phyloP scores from a whole-genome alignment of 2,329 filamentous ascomycete genomes.

The Daldinia sp. region DNA sequence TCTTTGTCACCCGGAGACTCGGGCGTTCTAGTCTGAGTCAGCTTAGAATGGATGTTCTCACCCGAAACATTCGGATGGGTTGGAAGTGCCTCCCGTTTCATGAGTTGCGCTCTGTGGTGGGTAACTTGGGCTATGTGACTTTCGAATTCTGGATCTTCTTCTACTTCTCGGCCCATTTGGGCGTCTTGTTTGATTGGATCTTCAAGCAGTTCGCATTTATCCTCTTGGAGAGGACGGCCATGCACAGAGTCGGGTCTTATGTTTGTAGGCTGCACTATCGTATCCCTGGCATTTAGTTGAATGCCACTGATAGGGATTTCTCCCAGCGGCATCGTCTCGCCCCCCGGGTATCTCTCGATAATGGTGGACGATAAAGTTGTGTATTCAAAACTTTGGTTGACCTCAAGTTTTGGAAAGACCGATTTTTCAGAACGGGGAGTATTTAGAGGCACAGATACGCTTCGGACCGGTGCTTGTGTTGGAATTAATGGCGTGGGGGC shows the following conservation, averaged over 20 bases:
- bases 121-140: conserved; percentile 44
- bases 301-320: neutral
- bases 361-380: conserved; percentile 41
- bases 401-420: neutral
- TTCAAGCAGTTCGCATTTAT: neutral
- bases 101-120: conserved; percentile 41
- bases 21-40: conserved; percentile 29
- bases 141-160: conserved; percentile 35
- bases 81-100: conserved; percentile 25
- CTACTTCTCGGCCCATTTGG: conserved; percentile 1
- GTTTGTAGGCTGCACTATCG: neutral
- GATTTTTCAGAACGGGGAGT: neutral
- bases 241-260: neutral
- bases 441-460: conserved; percentile 18
- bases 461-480: conserved; percentile 4
- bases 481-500: conserved; percentile 37
- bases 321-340: neutral
- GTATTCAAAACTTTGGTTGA: conserved; percentile 41
- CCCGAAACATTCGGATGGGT: conserved; percentile 3
- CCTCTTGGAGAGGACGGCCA: neutral
- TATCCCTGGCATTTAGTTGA: neutral
- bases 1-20: conserved; percentile 24
- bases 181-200: neutral
- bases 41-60: neutral
- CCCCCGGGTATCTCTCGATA: conserved; percentile 20